Percentiles rank a stretch among this genome's conserved stretches.
These are phyloP conservation scores for Alternaria tenuissima DNA, from an alignment of 2,329 filamentous ascomycete genomes.

Conservation along the genomic window DNA sequence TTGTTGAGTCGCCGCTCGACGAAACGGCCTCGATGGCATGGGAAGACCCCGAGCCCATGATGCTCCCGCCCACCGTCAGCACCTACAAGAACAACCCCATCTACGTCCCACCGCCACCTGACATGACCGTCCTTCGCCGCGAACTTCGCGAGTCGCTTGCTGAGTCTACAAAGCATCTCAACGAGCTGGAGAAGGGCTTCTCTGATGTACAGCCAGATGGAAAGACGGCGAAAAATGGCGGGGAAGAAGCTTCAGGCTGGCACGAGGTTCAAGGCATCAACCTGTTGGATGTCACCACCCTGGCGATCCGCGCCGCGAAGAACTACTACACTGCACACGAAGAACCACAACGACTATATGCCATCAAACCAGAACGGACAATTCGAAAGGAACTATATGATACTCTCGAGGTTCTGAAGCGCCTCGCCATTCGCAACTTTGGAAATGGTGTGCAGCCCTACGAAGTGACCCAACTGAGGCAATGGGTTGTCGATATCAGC, in stretches of 20 bases:
- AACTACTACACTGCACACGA: slow-evolving; percentile 96
- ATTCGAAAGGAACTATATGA: slow-evolving; percentile 84
- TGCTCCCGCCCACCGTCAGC: slow-evolving; percentile 96
- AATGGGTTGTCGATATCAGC: slow-evolving; percentile 82
- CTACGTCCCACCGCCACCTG: slow-evolving; percentile 82
- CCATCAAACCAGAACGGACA: slow-evolving; percentile 86
- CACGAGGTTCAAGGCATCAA: slow-evolving; percentile 91
- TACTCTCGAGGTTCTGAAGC: slow-evolving; percentile 89
- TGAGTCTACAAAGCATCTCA: slow-evolving; percentile 73
- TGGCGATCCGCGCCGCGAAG: slow-evolving; percentile 95
- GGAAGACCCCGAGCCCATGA: slow-evolving; percentile 73
- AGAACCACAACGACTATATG: slow-evolving; percentile 81
- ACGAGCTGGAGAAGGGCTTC: slow-evolving; percentile 61
- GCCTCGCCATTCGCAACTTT: slow-evolving; percentile 89
- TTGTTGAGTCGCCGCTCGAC: slow-evolving; percentile 63
- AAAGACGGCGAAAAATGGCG: slow-evolving; percentile 16
- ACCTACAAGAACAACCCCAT: slow-evolving; percentile 90
- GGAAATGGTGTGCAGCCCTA: slow-evolving; percentile 79
- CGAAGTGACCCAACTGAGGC: slow-evolving; percentile 77
- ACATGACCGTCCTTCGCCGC: slow-evolving; percentile 78
- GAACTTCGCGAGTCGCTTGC: slow-evolving; percentile 73
- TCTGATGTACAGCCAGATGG: slow-evolving; percentile 12
- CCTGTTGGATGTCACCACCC: slow-evolving; percentile 88
- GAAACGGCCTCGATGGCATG: slow-evolving; percentile 59
- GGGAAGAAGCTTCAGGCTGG: slow-evolving; percentile 68